phyloP scores from a whole-genome alignment of 371 early-diverging fungal species.

The Funneliformis caledonium region DNA sequence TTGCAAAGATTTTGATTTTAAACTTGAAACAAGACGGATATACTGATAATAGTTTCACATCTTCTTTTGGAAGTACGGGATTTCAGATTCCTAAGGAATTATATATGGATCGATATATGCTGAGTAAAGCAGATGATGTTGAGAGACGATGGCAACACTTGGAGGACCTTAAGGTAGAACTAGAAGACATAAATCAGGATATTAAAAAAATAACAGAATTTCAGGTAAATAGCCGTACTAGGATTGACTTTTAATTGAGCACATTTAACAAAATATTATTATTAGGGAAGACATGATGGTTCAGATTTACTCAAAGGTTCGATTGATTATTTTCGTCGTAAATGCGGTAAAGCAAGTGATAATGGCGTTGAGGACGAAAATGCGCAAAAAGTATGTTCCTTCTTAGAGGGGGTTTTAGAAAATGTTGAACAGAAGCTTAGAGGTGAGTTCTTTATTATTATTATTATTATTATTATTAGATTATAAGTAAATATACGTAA shows the following conservation, averaged over 20 bases:
- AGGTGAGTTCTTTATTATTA: background rate
- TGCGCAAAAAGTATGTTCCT: background rate
- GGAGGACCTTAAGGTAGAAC: background rate
- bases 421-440: conserved; percentile 19
- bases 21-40: background rate
- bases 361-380: background rate
- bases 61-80: background rate
- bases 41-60: background rate
- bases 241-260: background rate
- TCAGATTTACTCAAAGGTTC: conserved; percentile 28
- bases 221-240: conserved; percentile 7
- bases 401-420: background rate
- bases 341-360: conserved; percentile 4
- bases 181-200: background rate
- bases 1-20: conserved; percentile 21
- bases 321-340: conserved; percentile 10
- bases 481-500: background rate
- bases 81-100: conserved; percentile 22
- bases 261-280: background rate
- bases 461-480: background rate
- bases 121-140: background rate
- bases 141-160: background rate
- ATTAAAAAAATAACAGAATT: conserved; percentile 35
- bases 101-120: conserved; percentile 39
- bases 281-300: conserved; percentile 27